Evolutionary conservation across 1,284 basidiomycete genomes (phyloP), one percentile per base, ranked within the genome.

Genomic region (Schizopora paradoxa): DNA sequence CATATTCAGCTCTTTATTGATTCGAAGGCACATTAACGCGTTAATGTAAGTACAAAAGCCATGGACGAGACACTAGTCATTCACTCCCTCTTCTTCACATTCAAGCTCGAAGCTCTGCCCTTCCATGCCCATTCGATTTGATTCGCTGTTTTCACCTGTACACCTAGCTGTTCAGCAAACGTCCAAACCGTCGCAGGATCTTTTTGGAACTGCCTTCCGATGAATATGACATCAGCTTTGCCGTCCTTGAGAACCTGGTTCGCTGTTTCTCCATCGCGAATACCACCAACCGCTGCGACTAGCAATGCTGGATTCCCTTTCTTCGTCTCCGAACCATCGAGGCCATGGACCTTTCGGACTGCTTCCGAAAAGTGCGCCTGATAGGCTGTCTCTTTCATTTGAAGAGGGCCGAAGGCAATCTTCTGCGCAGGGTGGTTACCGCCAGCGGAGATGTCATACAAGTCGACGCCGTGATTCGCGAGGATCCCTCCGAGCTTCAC

Each of bases 201-300:
- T 65, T 76, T 76, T 59, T 75, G 72, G 64, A 80, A 80, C 41
- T 66, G 62, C n/a, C 75, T 60, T 21, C 78, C 78, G 10, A 77
- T 70, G 37, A 76, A 58, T n/a, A 69, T 51, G 2, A 62, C 63
- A 50, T 75, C 72, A 2, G 67, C 67, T 38, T 65, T 58, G 11
- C 60, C 63, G 23, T 6, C 60, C 58, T 43, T 22, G 10, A 76
- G 51, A 38, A 74, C 66, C 23, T 68, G 62, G 54, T 74, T 69
- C 16, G 71, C 69, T 47, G 74, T 68, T 25, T 64, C 52, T 16
- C 68, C 62, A n/a, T 59, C 58, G 2, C 71, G 74, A 54, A 77
- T 72, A 38, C 72, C 58, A 3, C 74, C 74, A n/a, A 77, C 75
- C 4, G 68, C 58, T 19, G 66, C 68, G 34, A 82, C 68, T 1